Conservation (phyloP, 2,329 filamentous ascomycete species). For the Exophiala alcalophila region DNA sequence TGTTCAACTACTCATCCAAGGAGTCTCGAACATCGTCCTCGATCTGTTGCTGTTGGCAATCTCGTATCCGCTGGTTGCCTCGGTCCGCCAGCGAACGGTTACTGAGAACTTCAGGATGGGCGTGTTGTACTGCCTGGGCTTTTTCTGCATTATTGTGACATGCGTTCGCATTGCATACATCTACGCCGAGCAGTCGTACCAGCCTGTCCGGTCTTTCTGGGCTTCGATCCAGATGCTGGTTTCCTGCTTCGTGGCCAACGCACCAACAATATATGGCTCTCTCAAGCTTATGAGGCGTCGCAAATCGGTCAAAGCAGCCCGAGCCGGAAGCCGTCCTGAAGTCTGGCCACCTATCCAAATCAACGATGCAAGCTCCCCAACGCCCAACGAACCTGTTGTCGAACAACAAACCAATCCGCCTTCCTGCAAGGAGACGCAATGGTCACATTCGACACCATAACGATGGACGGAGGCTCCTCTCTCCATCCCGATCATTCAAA, state of each 20-base stretch:
- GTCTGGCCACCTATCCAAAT: conserved; percentile 25
- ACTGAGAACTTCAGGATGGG: conserved; percentile 35
- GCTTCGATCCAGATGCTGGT: conserved; percentile 40
- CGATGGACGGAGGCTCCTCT: too few species aligned
- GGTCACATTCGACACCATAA: too few species aligned
- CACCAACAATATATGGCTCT: conserved; percentile 36
- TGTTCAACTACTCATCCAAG: conserved; percentile 37
- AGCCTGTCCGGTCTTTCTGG: conserved; percentile 40
- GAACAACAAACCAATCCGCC: too few species aligned
- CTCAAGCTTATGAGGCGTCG: conserved; percentile 19
- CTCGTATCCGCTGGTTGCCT: conserved; percentile 33
- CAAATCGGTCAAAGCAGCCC: conserved; percentile 18
- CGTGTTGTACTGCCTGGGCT: conserved; percentile 39
- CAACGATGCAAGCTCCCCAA: conserved; percentile 17
- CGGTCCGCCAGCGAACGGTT: conserved; percentile 24
- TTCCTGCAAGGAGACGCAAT: too few species aligned
- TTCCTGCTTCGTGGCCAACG: conserved; percentile 39
- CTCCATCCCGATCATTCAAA: too few species aligned
- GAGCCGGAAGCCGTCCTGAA: conserved; percentile 23
- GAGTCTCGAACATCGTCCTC: conserved; percentile 37
- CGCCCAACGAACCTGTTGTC: too few species aligned
- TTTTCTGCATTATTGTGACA: conserved; percentile 43
- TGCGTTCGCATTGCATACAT: conserved; percentile 40
- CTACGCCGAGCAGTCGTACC: conserved; percentile 38
- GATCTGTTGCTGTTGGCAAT: conserved; percentile 34